Percentiles rank a stretch among this genome's conserved stretches.
Conservation (phyloP, 805 yeast genomes). For the Yarrowia yakushimensis region DNA sequence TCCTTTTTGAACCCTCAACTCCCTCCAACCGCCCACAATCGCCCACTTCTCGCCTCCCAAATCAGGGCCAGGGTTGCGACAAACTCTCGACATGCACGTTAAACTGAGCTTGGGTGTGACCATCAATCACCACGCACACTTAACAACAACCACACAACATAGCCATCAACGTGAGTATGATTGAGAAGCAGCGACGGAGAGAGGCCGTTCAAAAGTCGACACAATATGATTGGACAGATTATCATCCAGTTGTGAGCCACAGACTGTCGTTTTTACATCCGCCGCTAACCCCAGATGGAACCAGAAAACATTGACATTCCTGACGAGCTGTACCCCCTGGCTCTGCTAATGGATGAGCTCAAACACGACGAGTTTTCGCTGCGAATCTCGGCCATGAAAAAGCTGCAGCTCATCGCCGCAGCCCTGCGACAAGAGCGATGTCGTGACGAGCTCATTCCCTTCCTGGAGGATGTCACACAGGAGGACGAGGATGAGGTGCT, state of each 20-base stretch:
- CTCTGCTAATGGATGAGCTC: slow-evolving; percentile 93
- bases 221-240: too few species aligned
- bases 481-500: slow-evolving; percentile 99
- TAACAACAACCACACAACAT: slow-evolving; percentile 6
- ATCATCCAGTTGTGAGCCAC: not conserved
- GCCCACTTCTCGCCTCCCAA: not conserved
- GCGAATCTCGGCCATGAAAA: slow-evolving; percentile 90
- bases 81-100: slow-evolving; percentile 17
- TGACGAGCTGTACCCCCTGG: slow-evolving; percentile 84
- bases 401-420: slow-evolving; percentile 87
- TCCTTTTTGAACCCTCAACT: not conserved
- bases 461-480: slow-evolving; percentile 59
- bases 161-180: slow-evolving; percentile 19
- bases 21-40: not conserved
- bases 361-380: slow-evolving; percentile 94
- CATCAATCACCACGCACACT: slow-evolving; percentile 11
- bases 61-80: slow-evolving; percentile 21
- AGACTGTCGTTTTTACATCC: not conserved
- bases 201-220: too few species aligned
- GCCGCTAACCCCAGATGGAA: slow-evolving; percentile 14
- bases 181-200: not conserved
- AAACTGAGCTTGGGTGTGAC: not conserved
- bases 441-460: slow-evolving; percentile 82
- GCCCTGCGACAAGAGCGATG: slow-evolving; percentile 95
- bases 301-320: slow-evolving; percentile 24